phyloP scores from a whole-genome alignment of 2,329 filamentous ascomycete species.

The Dactylellina drechsleri region DNA sequence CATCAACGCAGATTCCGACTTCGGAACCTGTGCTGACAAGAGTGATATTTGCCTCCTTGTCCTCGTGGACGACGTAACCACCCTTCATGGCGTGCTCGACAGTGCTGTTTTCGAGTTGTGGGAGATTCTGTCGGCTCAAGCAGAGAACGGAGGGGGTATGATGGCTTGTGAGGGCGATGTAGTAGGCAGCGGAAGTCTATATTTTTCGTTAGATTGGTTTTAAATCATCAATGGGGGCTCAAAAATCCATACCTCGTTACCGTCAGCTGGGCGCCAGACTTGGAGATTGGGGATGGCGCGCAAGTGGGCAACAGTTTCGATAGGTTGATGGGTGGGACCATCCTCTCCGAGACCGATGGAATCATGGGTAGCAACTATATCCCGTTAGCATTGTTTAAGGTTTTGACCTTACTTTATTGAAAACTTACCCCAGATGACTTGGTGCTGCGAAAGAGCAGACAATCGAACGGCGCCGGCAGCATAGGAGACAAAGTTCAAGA shows the following conservation, averaged over 20 bases:
- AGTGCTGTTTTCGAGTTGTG: constrained; percentile 92
- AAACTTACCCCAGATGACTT: constrained; percentile 76
- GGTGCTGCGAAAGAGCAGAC: constrained; percentile 88
- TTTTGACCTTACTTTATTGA: constrained; percentile 77
- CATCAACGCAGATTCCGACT: constrained; percentile 91
- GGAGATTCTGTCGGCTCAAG: constrained; percentile 96
- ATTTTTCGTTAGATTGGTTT: constrained; percentile 68
- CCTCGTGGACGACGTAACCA: constrained; percentile 89
- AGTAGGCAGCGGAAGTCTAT: constrained; percentile 95
- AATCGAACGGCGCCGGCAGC: constrained; percentile 94
- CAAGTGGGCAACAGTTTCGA: constrained; percentile 98
- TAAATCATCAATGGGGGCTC: not conserved
- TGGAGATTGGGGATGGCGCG: constrained; percentile 98
- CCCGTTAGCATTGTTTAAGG: constrained; percentile 17
- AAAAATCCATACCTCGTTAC: constrained; percentile 61
- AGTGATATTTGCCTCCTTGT: constrained; percentile 83
- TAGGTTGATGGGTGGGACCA: constrained; percentile 97
- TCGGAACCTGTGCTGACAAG: constrained; percentile 96
- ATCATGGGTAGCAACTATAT: constrained; percentile 37
- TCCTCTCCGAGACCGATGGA: constrained; percentile 99
- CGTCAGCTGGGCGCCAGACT: constrained; percentile 98
- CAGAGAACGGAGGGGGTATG: constrained; percentile 92
- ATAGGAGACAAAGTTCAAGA: constrained; percentile 99
- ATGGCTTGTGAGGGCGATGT: constrained; percentile 88
- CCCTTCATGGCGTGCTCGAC: constrained; percentile 92